Evolutionary conservation across 2,329 filamentous ascomycete genomes (phyloP), one percentile per base, ranked within the genome.

Genomic region (Fusarium domesticum): DNA sequence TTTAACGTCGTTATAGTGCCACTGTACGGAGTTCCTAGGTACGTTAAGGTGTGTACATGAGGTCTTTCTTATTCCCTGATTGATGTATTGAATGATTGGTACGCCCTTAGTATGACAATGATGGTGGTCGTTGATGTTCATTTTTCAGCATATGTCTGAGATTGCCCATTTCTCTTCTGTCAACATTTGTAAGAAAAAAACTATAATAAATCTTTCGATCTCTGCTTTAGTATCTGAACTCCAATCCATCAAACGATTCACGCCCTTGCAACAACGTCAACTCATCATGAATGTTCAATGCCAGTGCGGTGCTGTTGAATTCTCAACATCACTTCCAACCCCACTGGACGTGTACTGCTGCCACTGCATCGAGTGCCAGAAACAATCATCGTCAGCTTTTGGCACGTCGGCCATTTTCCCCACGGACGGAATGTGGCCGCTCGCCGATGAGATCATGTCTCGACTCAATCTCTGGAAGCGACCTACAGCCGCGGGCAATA

Each of bases 351-450:
- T 73, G 16, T 72, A 67, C 54, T 65, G 69, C 59, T 76, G 72
- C 54, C 73, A 75, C 60, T 75, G 72, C 54, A 61, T 64, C 37
- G 65, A 74, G 41, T 75, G 72, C 48, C 71, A 66, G 34, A 70
- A 63, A 40, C 71, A 75, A 48, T 69, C 70, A 0, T 62, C 63
- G 4, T 74, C 72, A 1, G 71, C 72, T 3, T 75, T 72, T 49
- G 72, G 72, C 18, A 70, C 68, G 2, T 73, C 71, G 0, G 70
- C 71, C 44, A 64, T 72, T 44, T 75, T 69, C 52, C 64, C 66
- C 2, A 59, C 67, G 3, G 61, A 63, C 7, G 65, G 64, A 17
- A 60, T 74, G 35, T 69, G 73, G 54, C 72, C 72, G 1, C 61
- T 72, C 1, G 35, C 66, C 0, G 48, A 63, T 2, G 57, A 64